Evolutionary conservation across 495 filamentous ascomycete genomes (phyloP), one percentile per base, ranked within the genome.

Genomic region (Elasticomyces elasticus): DNA sequence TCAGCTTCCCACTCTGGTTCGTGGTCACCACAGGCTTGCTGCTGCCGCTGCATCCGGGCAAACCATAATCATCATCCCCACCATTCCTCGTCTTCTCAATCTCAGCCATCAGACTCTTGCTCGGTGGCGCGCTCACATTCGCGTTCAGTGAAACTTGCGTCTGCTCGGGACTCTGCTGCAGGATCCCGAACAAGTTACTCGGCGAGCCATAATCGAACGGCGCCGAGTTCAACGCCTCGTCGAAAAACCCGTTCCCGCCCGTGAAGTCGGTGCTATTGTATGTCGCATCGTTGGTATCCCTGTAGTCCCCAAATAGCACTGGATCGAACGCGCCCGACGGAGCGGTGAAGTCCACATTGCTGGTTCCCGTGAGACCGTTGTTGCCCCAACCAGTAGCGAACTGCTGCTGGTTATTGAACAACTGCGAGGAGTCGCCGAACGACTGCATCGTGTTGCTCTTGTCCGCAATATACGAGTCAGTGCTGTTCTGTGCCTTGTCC

Each of bases 261-360:
- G 80, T 79, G 63, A 89, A 86, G 41, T 45, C 41, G 48, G 5
- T 45, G 56, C 81, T 83, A 31, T 75, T 64, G 30, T 85, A 67
- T 27, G 83, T 72, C 50, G 81, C 85, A 53, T 87, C 86, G 60
- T 95, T 87, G 5, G 86, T 83, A 62, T 99, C 94, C 35, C 92
- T 82, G 70, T 95, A 97, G 59, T 91, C 89, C 48, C 85, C 85
- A 67, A 97, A 99, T 1, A 97, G 76, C 28, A 88, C 79, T 0
- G 92, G 92, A 58, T 97, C 87, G 60, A 97, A 96, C 19, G 49
- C 49, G 31, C 28, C 25, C 28, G 58, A 52, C 12, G 54, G 58
- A 0, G 54, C 19, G 25, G 22, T 55, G 43, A 28, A 57, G 37
- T 55, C 52, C 19, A 53, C 5, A 35, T 43, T 49, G 28, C 74